These are phyloP conservation scores for Alternaria postmessia DNA, from an alignment of 2,329 filamentous ascomycete species.

Conservation along the genomic window DNA sequence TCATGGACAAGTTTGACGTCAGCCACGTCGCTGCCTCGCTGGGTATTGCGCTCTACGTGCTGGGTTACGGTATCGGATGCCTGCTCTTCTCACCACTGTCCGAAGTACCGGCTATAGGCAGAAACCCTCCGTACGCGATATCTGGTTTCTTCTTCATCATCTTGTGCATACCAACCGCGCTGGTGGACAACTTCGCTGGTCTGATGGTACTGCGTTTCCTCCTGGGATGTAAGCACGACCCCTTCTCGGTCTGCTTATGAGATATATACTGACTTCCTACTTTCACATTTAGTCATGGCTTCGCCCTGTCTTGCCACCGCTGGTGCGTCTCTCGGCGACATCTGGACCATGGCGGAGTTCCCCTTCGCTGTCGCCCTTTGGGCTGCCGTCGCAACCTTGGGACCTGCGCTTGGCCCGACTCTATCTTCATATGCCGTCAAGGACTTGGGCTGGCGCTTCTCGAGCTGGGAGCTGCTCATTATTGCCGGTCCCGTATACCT, in stretches of 20 bases:
- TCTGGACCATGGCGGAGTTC: slow-evolving; percentile 51
- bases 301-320: slow-evolving; percentile 47
- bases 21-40: slow-evolving; percentile 61
- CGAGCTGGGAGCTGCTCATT: slow-evolving; percentile 86
- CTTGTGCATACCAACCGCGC: slow-evolving; percentile 68
- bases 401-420: slow-evolving; percentile 70
- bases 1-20: slow-evolving; percentile 63
- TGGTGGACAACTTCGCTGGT: slow-evolving; percentile 68
- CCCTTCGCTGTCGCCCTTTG: slow-evolving; percentile 54
- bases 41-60: slow-evolving; percentile 68
- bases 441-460: slow-evolving; percentile 76
- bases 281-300: slow-evolving; percentile 33
- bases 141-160: slow-evolving; percentile 74
- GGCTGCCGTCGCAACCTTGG: slow-evolving; percentile 55
- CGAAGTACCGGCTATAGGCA: slow-evolving; percentile 71
- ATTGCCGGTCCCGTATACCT: slow-evolving; percentile 74
- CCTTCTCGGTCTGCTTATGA: not conserved
- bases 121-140: slow-evolving; percentile 72
- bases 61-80: slow-evolving; percentile 68
- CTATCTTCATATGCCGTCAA: slow-evolving; percentile 78
- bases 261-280: not conserved
- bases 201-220: slow-evolving; percentile 63
- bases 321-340: slow-evolving; percentile 45
- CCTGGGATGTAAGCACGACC: slow-evolving; percentile 27
- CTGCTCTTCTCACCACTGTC: slow-evolving; percentile 71